Evolutionary conservation across 2,329 filamentous ascomycete species (phyloP).

Genomic region (Xylariales sp.): DNA sequence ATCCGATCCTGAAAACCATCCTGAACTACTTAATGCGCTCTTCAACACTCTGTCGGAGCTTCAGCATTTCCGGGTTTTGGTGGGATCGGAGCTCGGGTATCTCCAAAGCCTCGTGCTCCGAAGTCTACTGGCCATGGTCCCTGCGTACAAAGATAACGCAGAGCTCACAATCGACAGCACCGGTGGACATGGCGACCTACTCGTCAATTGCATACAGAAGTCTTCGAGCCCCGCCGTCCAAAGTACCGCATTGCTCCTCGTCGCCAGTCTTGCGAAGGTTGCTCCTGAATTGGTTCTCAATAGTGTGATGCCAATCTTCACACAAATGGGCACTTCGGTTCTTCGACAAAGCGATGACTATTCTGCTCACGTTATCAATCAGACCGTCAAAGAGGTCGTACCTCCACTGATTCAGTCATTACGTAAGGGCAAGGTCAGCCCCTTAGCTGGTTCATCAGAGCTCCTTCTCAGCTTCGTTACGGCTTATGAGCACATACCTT

Average conservation of each 20-base stretch:
- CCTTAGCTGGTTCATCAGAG: slow-evolving; percentile 85
- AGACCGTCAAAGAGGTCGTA: slow-evolving; percentile 93
- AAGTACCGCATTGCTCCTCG: slow-evolving; percentile 87
- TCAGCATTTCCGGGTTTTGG: slow-evolving; percentile 82
- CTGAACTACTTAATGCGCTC: slow-evolving; percentile 79
- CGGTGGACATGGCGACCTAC: slow-evolving; percentile 85
- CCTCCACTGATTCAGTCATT: slow-evolving; percentile 90
- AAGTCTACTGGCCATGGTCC: slow-evolving; percentile 85
- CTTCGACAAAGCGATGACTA: slow-evolving; percentile 95
- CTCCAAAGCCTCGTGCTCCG: slow-evolving; percentile 86
- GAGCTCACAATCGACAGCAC: slow-evolving; percentile 77
- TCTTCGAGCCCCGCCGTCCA: slow-evolving; percentile 94
- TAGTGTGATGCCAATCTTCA: slow-evolving; percentile 99
- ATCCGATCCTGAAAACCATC: slow-evolving; percentile 79
- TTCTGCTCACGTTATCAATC: slow-evolving; percentile 94
- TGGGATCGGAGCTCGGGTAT: slow-evolving; percentile 89
- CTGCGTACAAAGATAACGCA: slow-evolving; percentile 73
- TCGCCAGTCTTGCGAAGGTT: slow-evolving; percentile 86
- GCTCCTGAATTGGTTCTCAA: slow-evolving; percentile 93
- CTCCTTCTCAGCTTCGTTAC: slow-evolving; percentile 95
- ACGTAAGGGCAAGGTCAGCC: slow-evolving; percentile 79
- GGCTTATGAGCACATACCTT: slow-evolving; percentile 94
- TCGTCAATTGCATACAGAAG: slow-evolving; percentile 93
- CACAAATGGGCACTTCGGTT: slow-evolving; percentile 94
- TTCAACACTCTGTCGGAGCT: slow-evolving; percentile 90